Base-by-base conservation (phyloP, 2,329 filamentous ascomycete genomes). In the Sclerotinia sclerotiorum region DNA sequence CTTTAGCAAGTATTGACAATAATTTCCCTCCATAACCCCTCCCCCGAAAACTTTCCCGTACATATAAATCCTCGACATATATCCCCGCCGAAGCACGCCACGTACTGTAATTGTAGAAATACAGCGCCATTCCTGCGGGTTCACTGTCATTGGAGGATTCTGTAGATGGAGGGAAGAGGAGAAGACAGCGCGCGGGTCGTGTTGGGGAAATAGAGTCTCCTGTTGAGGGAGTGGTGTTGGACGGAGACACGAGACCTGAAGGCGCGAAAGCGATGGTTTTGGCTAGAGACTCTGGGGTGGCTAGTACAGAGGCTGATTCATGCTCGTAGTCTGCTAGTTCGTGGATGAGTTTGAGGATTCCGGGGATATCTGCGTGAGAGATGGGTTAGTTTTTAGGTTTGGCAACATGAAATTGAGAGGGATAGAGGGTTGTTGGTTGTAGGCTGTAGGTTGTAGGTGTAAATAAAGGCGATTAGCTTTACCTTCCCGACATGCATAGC, bases 71-170 rank as follows among this genome's bases (percentile, higher is more conserved):
- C 79, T 98, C 94, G 49, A 98, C 88, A 79, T 96, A 97, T 76
- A 99, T 91, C 3, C 94, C 94, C 0, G 94, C 88, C 57, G 86
- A 87, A n/a, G 91, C 87, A 11, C 91, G 87, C 95, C 95, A 98
- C 0, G 94, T 97, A 76, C 89, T 93, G 81, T 97, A 98, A 81
- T 94, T 98, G 84, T 94, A 93, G 79, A 97, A 98, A 81, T 93
- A 97, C 52, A 97, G 81, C 1, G 93, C 93, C 86, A 97, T 92
- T 60, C 90, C 93, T 0, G 87, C 91, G 0, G 79, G 78, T 51
- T 80, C 77, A 15, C 29, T 49, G 3, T 24, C 17, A 6, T 17
- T 17, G 8, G 48, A 42, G 4, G 48, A 5, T 27, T 21, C 11
- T 5, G 82, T 79, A 7, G 81, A 79, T 39, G 83, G 81, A 1